Evolutionary conservation across 2,329 filamentous ascomycete species (phyloP), one percentile per base, ranked within the genome.

Genomic region (Macroventuria anomochaeta): DNA sequence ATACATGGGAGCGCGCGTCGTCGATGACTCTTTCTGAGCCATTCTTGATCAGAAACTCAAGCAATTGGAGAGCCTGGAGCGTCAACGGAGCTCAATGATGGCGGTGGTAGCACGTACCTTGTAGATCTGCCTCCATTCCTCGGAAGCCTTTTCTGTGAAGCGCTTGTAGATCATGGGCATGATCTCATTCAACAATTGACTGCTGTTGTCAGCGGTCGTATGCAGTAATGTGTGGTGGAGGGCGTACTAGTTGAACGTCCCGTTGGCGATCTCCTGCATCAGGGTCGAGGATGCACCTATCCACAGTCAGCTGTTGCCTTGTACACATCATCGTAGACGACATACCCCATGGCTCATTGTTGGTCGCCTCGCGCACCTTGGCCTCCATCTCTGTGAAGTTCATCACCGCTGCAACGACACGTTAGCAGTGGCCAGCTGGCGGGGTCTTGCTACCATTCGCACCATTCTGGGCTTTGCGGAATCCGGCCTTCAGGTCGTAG

Each of bases 131-230:
- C 95, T 86, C 95, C 95, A 99, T 79, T 99, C 95, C 75, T 99
- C 95, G 50, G 95, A 93, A 7, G 92, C 85, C 81, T 99, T 99
- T 75, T 99, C 95, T 57, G 95, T 99, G 77, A 99, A 99, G 62
- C 95, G 90, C 71, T 96, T 95, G 81, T 99, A 99, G 72, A 99
- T 96, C 91, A 99, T 95, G 63, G 95, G 95, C 95, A 99, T 99
- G 74, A 99, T 97, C 77, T 99, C 95, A 77, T 97, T 97, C 52
- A 99, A 86, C 46, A 93, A 86, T 86, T 96, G 92, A 75, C 93
- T 97, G 72, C 52, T 34, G 6, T 15, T 39, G 68, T 74, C 51
- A 74, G 67, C 41, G 17, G 28, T n/a, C 29, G 13, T 7, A 2
- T 13, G 21, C 23, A 8, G 26, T 12, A 7, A 18, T 11, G 20